phyloP scores from a whole-genome alignment of 2,329 filamentous ascomycete genomes.

The Scedosporium minutisporum region DNA sequence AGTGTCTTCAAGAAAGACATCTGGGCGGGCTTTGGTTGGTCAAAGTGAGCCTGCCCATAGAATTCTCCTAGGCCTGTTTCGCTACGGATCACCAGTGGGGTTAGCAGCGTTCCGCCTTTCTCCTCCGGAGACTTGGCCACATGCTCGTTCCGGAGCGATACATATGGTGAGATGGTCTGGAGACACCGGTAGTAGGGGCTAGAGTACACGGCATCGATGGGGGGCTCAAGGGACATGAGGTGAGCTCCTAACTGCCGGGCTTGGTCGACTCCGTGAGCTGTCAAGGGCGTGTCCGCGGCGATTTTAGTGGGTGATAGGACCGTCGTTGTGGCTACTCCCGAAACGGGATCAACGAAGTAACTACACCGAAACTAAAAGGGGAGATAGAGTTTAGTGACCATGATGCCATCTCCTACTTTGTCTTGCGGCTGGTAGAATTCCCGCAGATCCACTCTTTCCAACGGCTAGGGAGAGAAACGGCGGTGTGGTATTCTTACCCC shows the following conservation, averaged over 20 bases:
- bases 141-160: conserved; percentile 34
- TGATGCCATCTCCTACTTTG: not conserved
- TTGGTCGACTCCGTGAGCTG: conserved; percentile 78
- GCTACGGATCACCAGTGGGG: conserved; percentile 34
- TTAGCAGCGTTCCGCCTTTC: conserved; percentile 12
- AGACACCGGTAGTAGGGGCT: conserved; percentile 83
- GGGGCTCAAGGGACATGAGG: conserved; percentile 52
- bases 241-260: conserved; percentile 64
- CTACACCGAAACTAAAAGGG: conserved; percentile 69
- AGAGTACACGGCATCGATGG: conserved; percentile 69
- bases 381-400: not conserved
- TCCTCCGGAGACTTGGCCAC: not conserved
- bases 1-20: conserved; percentile 51
- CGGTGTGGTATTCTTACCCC: conserved; percentile 44
- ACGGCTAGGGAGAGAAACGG: conserved; percentile 8
- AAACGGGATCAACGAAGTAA: conserved; percentile 75
- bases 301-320: conserved; percentile 80
- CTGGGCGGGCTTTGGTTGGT: conserved; percentile 70
- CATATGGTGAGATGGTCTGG: conserved; percentile 68
- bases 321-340: conserved; percentile 65
- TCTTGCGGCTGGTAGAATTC: not conserved
- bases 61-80: conserved; percentile 67
- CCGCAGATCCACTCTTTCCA: not conserved
- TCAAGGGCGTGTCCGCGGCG: conserved; percentile 76
- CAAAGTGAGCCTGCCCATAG: conserved; percentile 79